Base-by-base conservation (phyloP, 192 early-diverging fungal genomes). In the Entophlyctis luteolus region DNA sequence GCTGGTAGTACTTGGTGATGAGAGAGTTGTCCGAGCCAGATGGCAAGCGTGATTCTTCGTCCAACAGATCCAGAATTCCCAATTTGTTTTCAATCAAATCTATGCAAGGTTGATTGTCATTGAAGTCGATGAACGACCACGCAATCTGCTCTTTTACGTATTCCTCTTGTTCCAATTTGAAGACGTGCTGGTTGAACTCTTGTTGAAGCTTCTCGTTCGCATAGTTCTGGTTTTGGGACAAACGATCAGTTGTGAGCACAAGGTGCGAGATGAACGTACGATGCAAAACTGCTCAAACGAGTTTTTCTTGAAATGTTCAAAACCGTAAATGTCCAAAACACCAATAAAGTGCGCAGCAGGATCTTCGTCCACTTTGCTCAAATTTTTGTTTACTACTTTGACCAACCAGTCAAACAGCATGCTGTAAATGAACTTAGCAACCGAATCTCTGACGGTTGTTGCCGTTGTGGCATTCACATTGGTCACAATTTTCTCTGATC, bases 221-320 rank as follows among this genome's bases (percentile, higher is more conserved):
- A 70, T 82, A 84, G 71, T 84, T 84, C 74, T 76, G 52, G 14
- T 18, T 23, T 22, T 31, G 23, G 35, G 18, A 56, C 0, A 31
- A 20, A 56, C 22, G 25, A 29, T 14, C 0, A 0, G 0, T 2
- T 23, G 20, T 23, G 0, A 60, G 23, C 27, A 28, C 2, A 46
- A 63, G 34, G 50, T 2, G n/a, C n/a, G n/a, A 33, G 50, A 48
- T 5, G 5, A 2, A 50, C 54, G 48, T 50, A 63, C 62, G 55
- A 99, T 96, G 84, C 96, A 99, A 77, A 98, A 98, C 83, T 99
- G 96, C 80, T 99, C 96, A 66, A 99, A 99, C 23, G 94, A 97
- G 81, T 99, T 99, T 81, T 94, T 96, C 79, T 93, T 90, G 76
- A 99, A 99, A 72, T 98, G 94, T 76, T 99, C 96, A 74, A 99